phyloP scores from a whole-genome alignment of 2,329 filamentous ascomycete genomes.

The Leptographium lundbergii region DNA sequence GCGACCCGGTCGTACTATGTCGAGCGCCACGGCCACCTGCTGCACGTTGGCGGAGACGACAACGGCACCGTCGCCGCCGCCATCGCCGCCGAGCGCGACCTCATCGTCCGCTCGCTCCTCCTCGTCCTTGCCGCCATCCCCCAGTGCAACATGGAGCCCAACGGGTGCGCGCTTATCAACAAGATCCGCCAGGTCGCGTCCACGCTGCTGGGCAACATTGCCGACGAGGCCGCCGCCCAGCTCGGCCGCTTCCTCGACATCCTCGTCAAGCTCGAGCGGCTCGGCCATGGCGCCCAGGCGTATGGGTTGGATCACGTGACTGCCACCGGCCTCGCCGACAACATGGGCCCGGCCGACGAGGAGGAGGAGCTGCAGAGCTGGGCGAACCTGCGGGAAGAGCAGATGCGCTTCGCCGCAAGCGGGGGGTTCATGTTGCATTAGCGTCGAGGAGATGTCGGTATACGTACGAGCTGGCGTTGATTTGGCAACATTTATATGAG shows the following conservation, averaged over 20 bases:
- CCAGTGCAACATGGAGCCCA: conserved; percentile 74
- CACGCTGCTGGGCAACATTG: conserved; percentile 43
- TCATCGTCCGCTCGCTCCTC: conserved; percentile 70
- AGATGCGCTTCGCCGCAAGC: conserved; percentile 37
- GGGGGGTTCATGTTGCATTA: conserved; percentile 18
- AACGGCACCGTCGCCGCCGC: conserved; percentile 24
- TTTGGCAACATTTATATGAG: too few species aligned
- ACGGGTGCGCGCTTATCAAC: conserved; percentile 52
- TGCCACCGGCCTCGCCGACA: too few species aligned
- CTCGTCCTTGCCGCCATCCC: conserved; percentile 64
- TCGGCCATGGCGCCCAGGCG: conserved; percentile 21
- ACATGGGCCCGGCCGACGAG: conserved; percentile 28
- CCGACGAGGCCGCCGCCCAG: conserved; percentile 43
- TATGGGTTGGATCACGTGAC: conserved; percentile 5
- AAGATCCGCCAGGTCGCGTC: conserved; percentile 79
- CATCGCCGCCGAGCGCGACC: conserved; percentile 65
- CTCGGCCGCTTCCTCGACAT: conserved; percentile 62
- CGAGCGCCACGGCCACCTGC: conserved; percentile 72
- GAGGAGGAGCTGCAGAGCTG: conserved; percentile 66
- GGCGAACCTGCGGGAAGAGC: conserved; percentile 69
- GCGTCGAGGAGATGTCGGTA: too few species aligned
- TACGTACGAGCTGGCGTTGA: too few species aligned
- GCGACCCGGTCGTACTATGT: conserved; percentile 75
- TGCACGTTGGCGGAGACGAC: conserved; percentile 20
- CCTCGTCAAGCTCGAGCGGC: conserved; percentile 59